Base-by-base conservation (phyloP, 805 yeast species). In the Millerago galiae region DNA sequence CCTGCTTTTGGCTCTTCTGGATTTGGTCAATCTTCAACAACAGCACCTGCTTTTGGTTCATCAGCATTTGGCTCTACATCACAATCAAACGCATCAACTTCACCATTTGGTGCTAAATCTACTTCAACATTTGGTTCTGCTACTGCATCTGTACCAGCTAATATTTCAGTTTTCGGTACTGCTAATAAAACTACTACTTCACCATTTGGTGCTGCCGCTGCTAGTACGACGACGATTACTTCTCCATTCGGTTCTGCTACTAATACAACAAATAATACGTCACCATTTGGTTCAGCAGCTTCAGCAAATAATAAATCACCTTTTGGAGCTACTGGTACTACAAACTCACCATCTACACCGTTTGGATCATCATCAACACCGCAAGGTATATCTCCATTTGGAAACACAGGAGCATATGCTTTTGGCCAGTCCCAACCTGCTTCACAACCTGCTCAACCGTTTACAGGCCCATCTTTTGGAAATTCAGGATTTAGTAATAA, bases 241-340 rank as follows among this genome's bases (percentile, higher is more conserved):
- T 38, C 42, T 31, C 46, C 47, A 15, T 43, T 45, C 34, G 51
- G 47, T 8, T 40, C 45, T 10, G 11, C 43, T n/a, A 16, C 32
- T 9, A 24, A 18, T 12, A 24, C 21, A 34, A 41, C 16, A 33
- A 29, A 29, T 29, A 29, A 29, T 14, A 25, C 25, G 39, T 3
- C 38, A 24, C 35, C 35, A 4, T 37, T 37, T 37, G 40, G 40
- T 6, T 11, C 25, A 4, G 24, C 34, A 9, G n/a, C 25, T 11
- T 12, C n/a, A 8, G 17, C 34, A 6, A 10, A 11, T 21, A 21
- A 21, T 21, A 21, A 21, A 5, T 21, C 24, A 21, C 7, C 7
- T 21, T 21, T 21, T 21, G 24, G 24, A 21, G 7, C 24, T 21
- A 21, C 24, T 21, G n/a, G n/a, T n/a, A 21, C 24, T 21, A 7